Conservation (phyloP, 257 asterid genomes). For the Salvia hispanica region DNA sequence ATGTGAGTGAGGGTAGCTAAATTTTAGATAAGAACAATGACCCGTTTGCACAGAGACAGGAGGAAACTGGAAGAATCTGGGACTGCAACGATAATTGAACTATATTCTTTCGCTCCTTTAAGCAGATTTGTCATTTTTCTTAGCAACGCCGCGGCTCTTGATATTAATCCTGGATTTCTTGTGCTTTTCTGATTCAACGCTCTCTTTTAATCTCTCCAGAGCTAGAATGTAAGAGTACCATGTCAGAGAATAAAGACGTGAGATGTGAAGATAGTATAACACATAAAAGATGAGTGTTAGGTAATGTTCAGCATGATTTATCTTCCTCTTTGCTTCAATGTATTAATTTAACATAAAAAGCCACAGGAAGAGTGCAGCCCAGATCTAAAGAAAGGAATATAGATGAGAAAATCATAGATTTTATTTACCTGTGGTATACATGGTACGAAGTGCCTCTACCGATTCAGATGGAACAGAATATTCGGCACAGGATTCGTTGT, state of each 20-base stretch:
- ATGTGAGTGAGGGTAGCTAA: neutral
- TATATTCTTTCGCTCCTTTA: constrained; percentile 20
- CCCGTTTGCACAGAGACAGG: neutral
- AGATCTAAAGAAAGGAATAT: neutral
- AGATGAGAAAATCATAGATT: neutral
- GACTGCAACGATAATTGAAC: neutral
- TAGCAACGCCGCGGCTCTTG: constrained; percentile 32
- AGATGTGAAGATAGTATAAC: too few species aligned
- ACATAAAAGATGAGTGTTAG: neutral
- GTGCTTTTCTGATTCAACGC: constrained; percentile 51
- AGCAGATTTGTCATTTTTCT: constrained; percentile 35
- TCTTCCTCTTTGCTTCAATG: neutral
- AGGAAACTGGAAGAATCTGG: neutral
- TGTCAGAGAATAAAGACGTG: constrained; percentile 4
- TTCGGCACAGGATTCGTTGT: constrained; percentile 57
- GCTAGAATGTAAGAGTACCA: constrained; percentile 48
- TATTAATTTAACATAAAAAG: neutral
- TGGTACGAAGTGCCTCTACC: constrained; percentile 54
- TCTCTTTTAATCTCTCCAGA: constrained; percentile 70
- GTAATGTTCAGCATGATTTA: neutral
- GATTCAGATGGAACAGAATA: constrained; percentile 59
- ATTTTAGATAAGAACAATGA: neutral
- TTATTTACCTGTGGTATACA: constrained; percentile 53
- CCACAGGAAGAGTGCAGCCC: neutral
- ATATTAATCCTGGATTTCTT: constrained; percentile 42